Base-by-base conservation (phyloP, 768 basidiomycete species). In the Suillus plorans region DNA sequence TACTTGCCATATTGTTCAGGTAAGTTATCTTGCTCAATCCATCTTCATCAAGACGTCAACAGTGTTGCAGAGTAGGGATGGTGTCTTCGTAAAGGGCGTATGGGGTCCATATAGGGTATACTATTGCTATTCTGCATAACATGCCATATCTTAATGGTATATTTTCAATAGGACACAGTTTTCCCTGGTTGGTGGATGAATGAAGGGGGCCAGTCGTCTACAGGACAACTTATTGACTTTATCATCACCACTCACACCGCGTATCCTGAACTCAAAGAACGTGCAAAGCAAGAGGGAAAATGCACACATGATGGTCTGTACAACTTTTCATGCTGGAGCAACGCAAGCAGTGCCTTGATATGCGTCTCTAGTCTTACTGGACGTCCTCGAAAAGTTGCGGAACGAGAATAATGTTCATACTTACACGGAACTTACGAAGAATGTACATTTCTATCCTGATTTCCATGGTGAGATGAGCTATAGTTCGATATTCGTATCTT, bases 111-210 rank as follows among this genome's bases (percentile, higher is more conserved):
- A 94, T 75, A 90, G 85, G 78, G 90, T 88, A 64, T 69, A 73
- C 28, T 12, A 16, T 41, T 58, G 49, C 64, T 66, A 14, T 62
- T 55, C 18, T 10, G 39, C 25, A 41, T 28, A 28, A n/a, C 44
- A 31, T n/a, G 41, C 42, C 61, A 5, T 55, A 8, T 76, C 71
- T 67, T 67, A 20, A 59, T 59, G 5, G 20, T 13, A 55, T 12
- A 18, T 25, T 2, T 3, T 18, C 18, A 31, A 28, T 68, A 92
- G 86, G 90, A 98, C 72, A 89, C 94, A 7, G 84, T 96, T 39
- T 95, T 98, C 78, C 89, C 89, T 50, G 94, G 90, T 20, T 96
- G 94, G 90, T 99, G 97, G 97, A 97, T 98, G 95, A 99, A 96
- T 72, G 97, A 99, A 78, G 97, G 97, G 45, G 97, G 97, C 2